Base-by-base conservation (phyloP, 1,284 basidiomycete genomes). In the Dichomitus squalens region DNA sequence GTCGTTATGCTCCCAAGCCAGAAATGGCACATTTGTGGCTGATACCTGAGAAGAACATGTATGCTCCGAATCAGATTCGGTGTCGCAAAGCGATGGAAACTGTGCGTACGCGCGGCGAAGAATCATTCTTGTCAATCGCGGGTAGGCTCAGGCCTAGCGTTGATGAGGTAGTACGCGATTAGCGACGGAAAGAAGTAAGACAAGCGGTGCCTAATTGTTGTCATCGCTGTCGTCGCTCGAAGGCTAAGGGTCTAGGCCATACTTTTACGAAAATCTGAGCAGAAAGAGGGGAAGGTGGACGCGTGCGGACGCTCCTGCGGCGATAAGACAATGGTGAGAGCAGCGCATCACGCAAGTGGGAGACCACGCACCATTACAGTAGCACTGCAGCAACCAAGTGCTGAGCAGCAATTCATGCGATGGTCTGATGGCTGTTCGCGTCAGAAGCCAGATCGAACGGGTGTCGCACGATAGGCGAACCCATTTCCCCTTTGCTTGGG, bases 311-410 rank as follows among this genome's bases (percentile, higher is more conserved):
- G 20, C 23, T 11, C n/a, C 12, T 53, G 40, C 53, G 53, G 57
- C 34, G 53, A 55, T 55, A 59, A 43, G 29, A 18, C 35, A 36
- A 9, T n/a, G 38, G 55, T 57, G 56, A 53, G 56, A 57, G 40
- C 39, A 9, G 11, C 20, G 11, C 33, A 31, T 11, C 29, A 47
- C 38, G n/a, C 4, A 25, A 50, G 53, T 52, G 53, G 49, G 57
- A 55, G 38, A 38, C 27, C 14, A 23, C 31, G 5, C 23, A 43
- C 57, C 49, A 20, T 48, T 49, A 25, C 18, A n/a, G 25, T 14
- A 9, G 35, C 23, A 23, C 20, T 11, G 7, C 27, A 14, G 4
- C 34, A 8, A 16, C 16, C 27, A 7, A 46, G 14, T 9, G 25
- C 27, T 29, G 44, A n/a, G n/a, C 23, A 31, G 23, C 41, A n/a